Evolutionary conservation across 179 eudicot species (phyloP).

Genomic region (Silene coronaria): DNA sequence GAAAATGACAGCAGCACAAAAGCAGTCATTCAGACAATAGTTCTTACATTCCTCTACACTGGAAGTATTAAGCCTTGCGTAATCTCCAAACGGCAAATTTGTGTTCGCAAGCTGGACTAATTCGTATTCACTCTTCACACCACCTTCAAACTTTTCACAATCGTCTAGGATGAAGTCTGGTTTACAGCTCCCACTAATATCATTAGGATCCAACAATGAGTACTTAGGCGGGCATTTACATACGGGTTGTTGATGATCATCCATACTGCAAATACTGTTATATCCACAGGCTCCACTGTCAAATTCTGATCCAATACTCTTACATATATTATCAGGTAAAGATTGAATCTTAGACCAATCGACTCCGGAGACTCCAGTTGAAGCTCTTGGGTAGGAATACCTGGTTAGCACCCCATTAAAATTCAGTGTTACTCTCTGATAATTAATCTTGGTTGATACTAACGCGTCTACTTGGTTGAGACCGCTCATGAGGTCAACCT

Average conservation of each 20-base stretch:
- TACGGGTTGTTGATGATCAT: conserved; percentile 12
- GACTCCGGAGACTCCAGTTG: neutral
- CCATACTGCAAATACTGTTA: conserved; percentile 36
- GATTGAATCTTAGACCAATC: neutral
- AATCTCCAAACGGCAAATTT: conserved; percentile 41
- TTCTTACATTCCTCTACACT: conserved; percentile 30
- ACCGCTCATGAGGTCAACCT: conserved; percentile 3
- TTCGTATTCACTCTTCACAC: conserved; percentile 10
- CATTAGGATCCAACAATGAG: conserved; percentile 32
- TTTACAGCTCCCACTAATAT: conserved; percentile 30
- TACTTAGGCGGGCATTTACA: conserved; percentile 37
- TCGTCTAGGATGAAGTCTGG: conserved; percentile 23
- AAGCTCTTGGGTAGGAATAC: conserved; percentile 21
- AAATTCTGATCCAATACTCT: neutral
- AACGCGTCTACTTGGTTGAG: neutral
- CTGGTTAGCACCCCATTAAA: conserved; percentile 27
- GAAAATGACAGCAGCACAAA: conserved; percentile 34
- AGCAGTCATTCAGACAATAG: conserved; percentile 41
- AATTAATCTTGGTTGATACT: conserved; percentile 7
- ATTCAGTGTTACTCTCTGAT: conserved; percentile 26
- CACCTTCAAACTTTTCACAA: conserved; percentile 14
- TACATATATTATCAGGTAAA: conserved; percentile 25
- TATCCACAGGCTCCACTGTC: conserved; percentile 35
- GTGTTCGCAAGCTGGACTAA: conserved; percentile 18
- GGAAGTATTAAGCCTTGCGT: conserved; percentile 20